Evolutionary conservation across 805 yeast species (phyloP).

Genomic region (Candida boidinii): DNA sequence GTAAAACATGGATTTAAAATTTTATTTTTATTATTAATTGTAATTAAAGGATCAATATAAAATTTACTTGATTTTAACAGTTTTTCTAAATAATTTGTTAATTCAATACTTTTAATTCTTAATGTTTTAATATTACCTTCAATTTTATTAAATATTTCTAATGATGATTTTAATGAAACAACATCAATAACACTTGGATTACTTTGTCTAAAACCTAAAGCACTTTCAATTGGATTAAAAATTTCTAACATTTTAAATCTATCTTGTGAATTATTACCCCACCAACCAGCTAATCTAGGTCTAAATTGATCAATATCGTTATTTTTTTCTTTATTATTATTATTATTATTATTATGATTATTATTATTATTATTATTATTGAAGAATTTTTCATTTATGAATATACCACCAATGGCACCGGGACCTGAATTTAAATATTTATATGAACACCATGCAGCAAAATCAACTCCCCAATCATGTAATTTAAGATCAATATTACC

Average conservation of each 20-base stretch:
- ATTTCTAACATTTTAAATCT: constrained; percentile 74
- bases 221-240: constrained; percentile 78
- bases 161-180: constrained; percentile 59
- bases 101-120: constrained; percentile 42
- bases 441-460: constrained; percentile 93
- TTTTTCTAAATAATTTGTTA: constrained; percentile 51
- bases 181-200: constrained; percentile 86
- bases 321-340: constrained; percentile 6
- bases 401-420: constrained; percentile 86
- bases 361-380: no score
- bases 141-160: constrained; percentile 46
- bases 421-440: constrained; percentile 91
- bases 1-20: constrained; percentile 35
- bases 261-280: constrained; percentile 73
- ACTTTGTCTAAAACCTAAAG: constrained; percentile 81
- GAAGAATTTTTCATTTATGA: constrained; percentile 53
- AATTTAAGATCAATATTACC: constrained; percentile 74
- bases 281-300: constrained; percentile 92
- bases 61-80: constrained; percentile 37
- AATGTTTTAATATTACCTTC: constrained; percentile 57
- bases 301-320: constrained; percentile 26
- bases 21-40: neutral
- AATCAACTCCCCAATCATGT: constrained; percentile 88
- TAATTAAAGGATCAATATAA: constrained; percentile 25
- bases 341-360: no score